Base-by-base conservation (phyloP, 805 yeast species). In the Candida suzukii region DNA sequence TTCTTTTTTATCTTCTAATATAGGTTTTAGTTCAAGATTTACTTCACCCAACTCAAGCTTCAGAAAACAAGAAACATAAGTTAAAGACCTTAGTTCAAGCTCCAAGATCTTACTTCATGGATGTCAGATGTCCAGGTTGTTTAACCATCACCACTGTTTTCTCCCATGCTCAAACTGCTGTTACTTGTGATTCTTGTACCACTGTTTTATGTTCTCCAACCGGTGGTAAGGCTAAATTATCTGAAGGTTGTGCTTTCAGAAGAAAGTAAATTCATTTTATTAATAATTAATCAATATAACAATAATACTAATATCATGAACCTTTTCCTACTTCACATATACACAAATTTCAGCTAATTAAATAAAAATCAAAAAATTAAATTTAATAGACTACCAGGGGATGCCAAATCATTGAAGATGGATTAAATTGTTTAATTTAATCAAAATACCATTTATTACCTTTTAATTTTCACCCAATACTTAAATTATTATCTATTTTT, bases 81-180 rank as follows among this genome's bases (percentile, higher is more conserved):
- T 80, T 90, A 68, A 93, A 91, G 88, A 81, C 85, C 65, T 84
- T 93, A 67, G 99, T 93, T 59, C 96, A 91, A 72, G 70, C 85
- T 52, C 99, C 99, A 74, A 87, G 98, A 83, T 90, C 98, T 48
- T 93, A 77, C 83, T 93, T 93, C 85, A 90, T 93, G 96, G 99
- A 93, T 69, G 99, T 93, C 62, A 93, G 91, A 75, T 93, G 99
- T 76, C 98, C 95, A 73, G 98, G 99, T 64, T 93, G 99, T 79
- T 80, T 91, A 71, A 85, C 83, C 83, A 93, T 93, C 78, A 88
- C 99, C 73, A 91, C 97, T 60, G 98, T 93, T 58, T 93, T 93
- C 85, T 91, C 98, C 54, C 99, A 93, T 74, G 98, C 99, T 58
- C 99, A 93, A 80, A 93, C 99, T 63, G 98, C 97, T 64, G 99